Evolutionary conservation across 148 eudicot species (phyloP).

Genomic region (Selenicereus undatus): DNA sequence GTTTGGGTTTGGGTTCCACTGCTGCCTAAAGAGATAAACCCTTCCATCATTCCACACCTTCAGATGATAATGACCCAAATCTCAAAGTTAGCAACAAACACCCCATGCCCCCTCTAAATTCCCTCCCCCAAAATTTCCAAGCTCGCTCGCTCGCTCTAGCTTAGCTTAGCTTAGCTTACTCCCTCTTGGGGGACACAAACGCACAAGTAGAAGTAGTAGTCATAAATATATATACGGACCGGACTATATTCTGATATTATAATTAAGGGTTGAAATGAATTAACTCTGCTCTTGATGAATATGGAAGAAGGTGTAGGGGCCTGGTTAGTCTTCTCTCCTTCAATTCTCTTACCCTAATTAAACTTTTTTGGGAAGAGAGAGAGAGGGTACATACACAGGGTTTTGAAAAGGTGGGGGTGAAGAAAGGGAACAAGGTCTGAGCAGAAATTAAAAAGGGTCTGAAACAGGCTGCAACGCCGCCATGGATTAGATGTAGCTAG

Average conservation of each 20-base stretch:
- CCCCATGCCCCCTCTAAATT: neutral
- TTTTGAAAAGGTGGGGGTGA: neutral
- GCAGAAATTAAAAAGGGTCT: neutral
- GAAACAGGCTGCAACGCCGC: neutral
- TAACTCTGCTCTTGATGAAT: too few species aligned
- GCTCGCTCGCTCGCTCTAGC: too few species aligned
- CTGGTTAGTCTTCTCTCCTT: neutral
- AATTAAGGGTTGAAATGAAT: too few species aligned
- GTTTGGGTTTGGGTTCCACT: neutral
- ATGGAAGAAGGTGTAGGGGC: neutral
- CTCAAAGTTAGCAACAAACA: neutral
- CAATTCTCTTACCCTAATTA: slow-evolving; percentile 7
- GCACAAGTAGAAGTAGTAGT: too few species aligned
- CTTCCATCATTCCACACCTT: slow-evolving; percentile 20
- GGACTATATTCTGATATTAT: too few species aligned
- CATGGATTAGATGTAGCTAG: neutral
- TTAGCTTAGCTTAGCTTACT: too few species aligned
- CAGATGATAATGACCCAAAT: neutral
- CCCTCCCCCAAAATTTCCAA: too few species aligned
- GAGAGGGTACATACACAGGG: neutral
- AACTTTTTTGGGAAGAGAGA: neutral
- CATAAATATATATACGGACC: neutral
- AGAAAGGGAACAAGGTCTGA: slow-evolving; percentile 11
- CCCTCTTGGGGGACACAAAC: neutral
- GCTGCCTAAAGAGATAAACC: slow-evolving; percentile 24